Evolutionary conservation across 352 stramenopile genomes (phyloP), one percentile per base, ranked within the genome.

Genomic region (Globisporangium acanthophoron): DNA sequence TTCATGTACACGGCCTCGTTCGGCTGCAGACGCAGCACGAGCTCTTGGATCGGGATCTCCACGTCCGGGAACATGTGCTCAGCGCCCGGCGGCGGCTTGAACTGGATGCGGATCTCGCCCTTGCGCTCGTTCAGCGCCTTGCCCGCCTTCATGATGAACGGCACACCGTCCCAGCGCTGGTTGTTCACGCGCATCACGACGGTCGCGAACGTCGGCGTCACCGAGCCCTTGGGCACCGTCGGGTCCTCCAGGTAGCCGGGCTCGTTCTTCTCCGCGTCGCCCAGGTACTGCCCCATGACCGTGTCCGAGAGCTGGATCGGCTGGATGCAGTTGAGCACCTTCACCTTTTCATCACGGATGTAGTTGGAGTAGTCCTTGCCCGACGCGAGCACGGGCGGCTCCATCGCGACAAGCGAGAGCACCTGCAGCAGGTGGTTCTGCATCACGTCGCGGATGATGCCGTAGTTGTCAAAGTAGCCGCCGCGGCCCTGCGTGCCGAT

Each of bases 351-450:
- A 76, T 99, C 93, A 37, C 96, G 92, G 53, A 99, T 96, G 67
- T 88, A 94, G 73, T 94, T 91, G 9, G 83, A 82, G 63, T 92
- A 90, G 59, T 97, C 89, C 41, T 95, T 86, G 31, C 92, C 90
- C 60, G 73, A 87, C 56, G 81, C 65, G 79, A 84, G 63, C 54
- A 93, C 64, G 62, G 96, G 96, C 40, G 88, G 85, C 63, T 98
- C 97, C 96, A 99, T 99, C 24, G 94, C 91, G 20, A 99, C 71
- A 6, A 99, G 74, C 20, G 93, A 97, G 39, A 99, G 84, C 47
- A 99, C 96, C 66, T 99, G 97, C 48, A 99, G 80, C 56, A 99
- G 76, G 72, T 99, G 97, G 80, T 99, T 99, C 70, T 98, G 95
- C 83, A 98, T 97, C 52, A 99, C 95, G 69, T 99, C 97, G 53